Base-by-base conservation (phyloP, 2,329 filamentous ascomycete genomes). In the Ascochyta clinopodiicola region DNA sequence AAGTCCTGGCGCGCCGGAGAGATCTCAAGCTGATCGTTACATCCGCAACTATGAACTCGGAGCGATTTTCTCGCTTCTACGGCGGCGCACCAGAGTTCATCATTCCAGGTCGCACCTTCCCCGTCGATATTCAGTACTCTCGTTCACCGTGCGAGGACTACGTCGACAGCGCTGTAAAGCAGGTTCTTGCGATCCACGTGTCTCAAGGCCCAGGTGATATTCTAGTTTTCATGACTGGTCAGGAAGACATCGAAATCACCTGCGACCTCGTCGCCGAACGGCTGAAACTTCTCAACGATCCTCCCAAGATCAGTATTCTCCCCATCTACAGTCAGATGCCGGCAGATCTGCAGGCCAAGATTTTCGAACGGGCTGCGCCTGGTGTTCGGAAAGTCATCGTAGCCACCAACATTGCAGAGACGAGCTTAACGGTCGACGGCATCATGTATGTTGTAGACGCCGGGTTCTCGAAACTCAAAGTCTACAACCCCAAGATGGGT, bases 241-340 rank as follows among this genome's bases (percentile, higher is more conserved):
- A 98, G 74, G 96, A 99, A 77, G 95, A 99, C 70, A 99, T 99
- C 59, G 95, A 99, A 75, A 90, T 90, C 37, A 99, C 96, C 0
- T 99, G 95, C 72, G 95, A 99, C 70, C 81, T 98, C 19, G 84
- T 98, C 3, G 91, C 91, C 50, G 94, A 97, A 72, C 84, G 95
- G 38, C 81, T 99, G 15, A 89, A 91, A 61, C 85, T 94, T 27
- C 84, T 99, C 29, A 98, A 97, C 60, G 93, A 99, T 68, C 94
- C 95, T 0, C 93, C 95, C 1, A 94, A 96, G 72, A 85, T 99
- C 55, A 94, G 91, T 72, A 96, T 99, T 50, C 78, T 99, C 25
- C 96, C 96, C 0, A 98, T 99, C 51, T 99, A 99, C 85, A 97
- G 92, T 82, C 95, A 99, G 76, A 97, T 99, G 95, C 96, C 95